Conservation (phyloP, 495 filamentous ascomycete genomes). For the Sordaria brevicollis region DNA sequence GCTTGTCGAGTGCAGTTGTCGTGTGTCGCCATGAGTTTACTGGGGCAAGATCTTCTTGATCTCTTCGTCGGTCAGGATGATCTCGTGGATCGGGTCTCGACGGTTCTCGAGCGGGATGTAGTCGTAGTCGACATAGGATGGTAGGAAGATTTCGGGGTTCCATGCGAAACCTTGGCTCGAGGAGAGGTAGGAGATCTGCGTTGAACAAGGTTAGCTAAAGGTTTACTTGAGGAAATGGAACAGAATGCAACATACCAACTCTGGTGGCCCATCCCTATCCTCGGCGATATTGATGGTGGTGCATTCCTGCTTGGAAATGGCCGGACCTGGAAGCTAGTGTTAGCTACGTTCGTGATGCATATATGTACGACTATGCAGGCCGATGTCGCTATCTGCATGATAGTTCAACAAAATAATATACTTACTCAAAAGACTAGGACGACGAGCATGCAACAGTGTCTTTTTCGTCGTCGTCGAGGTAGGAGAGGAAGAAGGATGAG, state of each 20-base stretch:
- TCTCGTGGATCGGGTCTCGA: constrained; percentile 58
- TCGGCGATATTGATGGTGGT: constrained; percentile 60
- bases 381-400: neutral
- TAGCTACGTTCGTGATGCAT: neutral
- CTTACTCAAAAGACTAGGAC: constrained; percentile 46
- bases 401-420: neutral
- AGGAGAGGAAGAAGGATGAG: constrained; percentile 21
- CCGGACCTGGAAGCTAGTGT: constrained; percentile 39
- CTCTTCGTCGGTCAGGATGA: constrained; percentile 54
- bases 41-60: constrained; percentile 45
- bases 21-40: constrained; percentile 12
- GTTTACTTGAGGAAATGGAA: neutral
- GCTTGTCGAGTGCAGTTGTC: neutral
- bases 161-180: constrained; percentile 61
- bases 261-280: constrained; percentile 47
- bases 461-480: constrained; percentile 22
- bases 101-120: constrained; percentile 52
- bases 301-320: constrained; percentile 53
- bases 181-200: constrained; percentile 57
- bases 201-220: constrained; percentile 2
- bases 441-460: constrained; percentile 38
- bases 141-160: constrained; percentile 57
- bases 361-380: neutral
- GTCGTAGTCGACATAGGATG: constrained; percentile 46
- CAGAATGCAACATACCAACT: constrained; percentile 41